Evolutionary conservation across 1,284 basidiomycete genomes (phyloP).

Genomic region (Boletus sp.): DNA sequence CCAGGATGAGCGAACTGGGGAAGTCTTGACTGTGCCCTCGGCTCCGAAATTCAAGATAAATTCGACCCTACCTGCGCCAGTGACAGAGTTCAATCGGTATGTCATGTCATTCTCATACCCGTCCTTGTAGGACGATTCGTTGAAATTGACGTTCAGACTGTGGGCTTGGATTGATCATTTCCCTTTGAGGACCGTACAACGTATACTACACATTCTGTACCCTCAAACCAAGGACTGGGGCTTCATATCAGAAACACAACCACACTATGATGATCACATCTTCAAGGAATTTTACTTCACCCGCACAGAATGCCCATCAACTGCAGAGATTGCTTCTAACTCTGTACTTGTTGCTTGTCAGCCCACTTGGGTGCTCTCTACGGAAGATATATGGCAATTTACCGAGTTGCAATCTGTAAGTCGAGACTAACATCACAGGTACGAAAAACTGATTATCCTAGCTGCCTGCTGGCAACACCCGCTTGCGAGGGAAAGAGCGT

Average conservation of each 20-base stretch:
- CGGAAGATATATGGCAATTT: slow-evolving; percentile 40
- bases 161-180: slow-evolving; percentile 39
- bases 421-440: neutral
- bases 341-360: slow-evolving; percentile 41
- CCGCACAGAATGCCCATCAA: slow-evolving; percentile 17
- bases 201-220: slow-evolving; percentile 41
- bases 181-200: slow-evolving; percentile 41
- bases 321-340: slow-evolving; percentile 26
- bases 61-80: slow-evolving; percentile 27
- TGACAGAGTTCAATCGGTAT: slow-evolving; percentile 34
- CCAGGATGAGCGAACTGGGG: slow-evolving; percentile 28
- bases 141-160: slow-evolving; percentile 28
- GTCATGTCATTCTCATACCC: slow-evolving; percentile 1
- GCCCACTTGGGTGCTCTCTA: slow-evolving; percentile 46
- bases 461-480: slow-evolving; percentile 27
- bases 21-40: slow-evolving; percentile 33
- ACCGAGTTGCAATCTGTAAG: slow-evolving; percentile 34
- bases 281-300: slow-evolving; percentile 40
- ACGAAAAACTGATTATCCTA: slow-evolving; percentile 12
- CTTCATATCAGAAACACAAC: slow-evolving; percentile 27
- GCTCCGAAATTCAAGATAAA: slow-evolving; percentile 29
- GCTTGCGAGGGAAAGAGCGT: slow-evolving; percentile 36
- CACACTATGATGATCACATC: slow-evolving; percentile 34
- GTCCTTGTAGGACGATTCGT: neutral
- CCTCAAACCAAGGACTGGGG: slow-evolving; percentile 35